Base-by-base conservation (phyloP, 495 filamentous ascomycete species). In the Trichoderma orchidacearum region DNA sequence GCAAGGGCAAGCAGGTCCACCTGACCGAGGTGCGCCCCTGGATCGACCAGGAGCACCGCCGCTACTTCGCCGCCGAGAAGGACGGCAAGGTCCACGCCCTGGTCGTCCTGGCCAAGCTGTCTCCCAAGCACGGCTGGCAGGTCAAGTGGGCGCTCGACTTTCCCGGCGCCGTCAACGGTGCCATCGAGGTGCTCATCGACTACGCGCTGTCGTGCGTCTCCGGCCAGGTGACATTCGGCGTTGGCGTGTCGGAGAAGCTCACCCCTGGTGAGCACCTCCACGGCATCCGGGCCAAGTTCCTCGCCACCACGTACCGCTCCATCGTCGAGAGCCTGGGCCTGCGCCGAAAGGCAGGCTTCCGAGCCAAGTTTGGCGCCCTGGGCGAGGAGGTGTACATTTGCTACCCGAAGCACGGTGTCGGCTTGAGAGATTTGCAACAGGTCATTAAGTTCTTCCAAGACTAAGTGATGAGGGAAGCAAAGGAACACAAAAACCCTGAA, bases 61-160 rank as follows among this genome's bases (percentile, higher is more conserved):
- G 87, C 64, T 93, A 91, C 70, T 82, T 88, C 63, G 89, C 88
- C 71, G 84, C 85, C 27, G 68, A 77, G 57, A 80, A 79, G 62
- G 70, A 80, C 28, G 85, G 84, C 61, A 79, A 73, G 56, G 81
- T 93, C 60, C 80, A 76, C 36, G 85, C 85, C 13, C 77, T 95
- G 53, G 82, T 87, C 60, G 81, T 86, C 32, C 67, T 95, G 59
- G 84, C 84, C 56, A 83, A 84, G 64, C 79, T 95, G 27, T 79
- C 84, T 18, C 87, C 87, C 0, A 66, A 77, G 31, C 80, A 91
- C 60, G 88, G 88, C 56, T 89, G 86, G 76, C 89, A 95, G 71
- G 83, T 93, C 69, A 93, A 95, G 71, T 92, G 88, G 70, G 83
- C 83, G 38, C 80, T 93, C 57, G 88, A 92, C 66, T 93, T 95